These are phyloP conservation scores for Fragaria ananassa DNA, from an alignment of 306 rosid species.

Conservation along the genomic window DNA sequence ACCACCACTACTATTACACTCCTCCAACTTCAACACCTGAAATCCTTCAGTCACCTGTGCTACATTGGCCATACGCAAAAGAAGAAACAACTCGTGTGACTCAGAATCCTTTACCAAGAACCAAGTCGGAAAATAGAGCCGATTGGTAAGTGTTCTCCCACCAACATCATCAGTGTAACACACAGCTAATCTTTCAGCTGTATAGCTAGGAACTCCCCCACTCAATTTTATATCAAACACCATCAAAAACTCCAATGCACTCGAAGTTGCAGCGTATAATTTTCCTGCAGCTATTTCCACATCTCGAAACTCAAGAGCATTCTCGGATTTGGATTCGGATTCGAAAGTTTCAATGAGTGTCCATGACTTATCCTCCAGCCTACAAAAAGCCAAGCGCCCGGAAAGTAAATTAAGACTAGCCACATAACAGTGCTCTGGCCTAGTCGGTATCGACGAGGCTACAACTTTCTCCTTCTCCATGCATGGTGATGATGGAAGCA, in stretches of 20 bases:
- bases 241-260: not conserved
- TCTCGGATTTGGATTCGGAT: not conserved
- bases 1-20: not conserved
- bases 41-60: not conserved
- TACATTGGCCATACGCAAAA: not conserved
- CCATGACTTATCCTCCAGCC: not conserved
- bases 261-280: not conserved
- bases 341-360: not conserved
- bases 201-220: not conserved
- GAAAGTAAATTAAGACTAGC: not conserved
- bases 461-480: not conserved
- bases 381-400: not conserved
- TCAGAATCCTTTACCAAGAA: not conserved
- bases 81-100: not conserved
- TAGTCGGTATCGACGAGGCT: not conserved
- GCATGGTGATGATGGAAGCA: not conserved
- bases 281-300: not conserved
- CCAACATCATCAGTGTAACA: not conserved
- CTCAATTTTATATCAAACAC: not conserved
- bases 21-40: not conserved
- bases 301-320: not conserved
- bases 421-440: not conserved
- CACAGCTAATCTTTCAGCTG: not conserved
- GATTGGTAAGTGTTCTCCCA: not conserved
- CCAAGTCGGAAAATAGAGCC: not conserved